These are phyloP conservation scores for Macrocystidia cucumis DNA, from an alignment of 1,284 basidiomycete species.

Conservation along the genomic window DNA sequence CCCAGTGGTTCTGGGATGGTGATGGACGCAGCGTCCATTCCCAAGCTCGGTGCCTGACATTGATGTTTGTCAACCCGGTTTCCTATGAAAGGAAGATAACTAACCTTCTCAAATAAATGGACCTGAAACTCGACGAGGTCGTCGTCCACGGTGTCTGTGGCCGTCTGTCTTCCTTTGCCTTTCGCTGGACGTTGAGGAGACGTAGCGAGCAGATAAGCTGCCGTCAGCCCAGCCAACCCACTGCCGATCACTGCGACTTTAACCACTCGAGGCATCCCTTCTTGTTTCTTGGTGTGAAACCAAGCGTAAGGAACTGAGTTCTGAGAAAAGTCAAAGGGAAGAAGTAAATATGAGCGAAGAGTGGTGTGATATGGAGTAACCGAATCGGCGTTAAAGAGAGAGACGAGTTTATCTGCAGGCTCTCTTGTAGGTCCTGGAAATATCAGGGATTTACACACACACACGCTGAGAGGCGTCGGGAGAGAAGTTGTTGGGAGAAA, in stretches of 20 bases:
- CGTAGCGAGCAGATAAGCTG: conserved; percentile 49
- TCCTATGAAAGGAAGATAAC: conserved; percentile 4
- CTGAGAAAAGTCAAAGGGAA: too few species aligned
- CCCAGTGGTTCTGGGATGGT: conserved; percentile 24
- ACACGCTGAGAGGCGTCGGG: too few species aligned
- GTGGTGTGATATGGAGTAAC: too few species aligned
- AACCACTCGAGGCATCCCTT: conserved; percentile 28
- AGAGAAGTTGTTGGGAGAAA: too few species aligned
- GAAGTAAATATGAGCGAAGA: too few species aligned
- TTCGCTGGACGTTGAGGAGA: conserved; percentile 10
- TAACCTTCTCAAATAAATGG: conserved; percentile 68
- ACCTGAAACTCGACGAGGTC: conserved; percentile 52
- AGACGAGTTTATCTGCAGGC: too few species aligned
- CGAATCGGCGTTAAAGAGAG: too few species aligned
- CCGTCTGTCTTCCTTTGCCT: too few species aligned
- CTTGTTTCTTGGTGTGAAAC: too few species aligned
- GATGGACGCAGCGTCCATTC: conserved; percentile 52
- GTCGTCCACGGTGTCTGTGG: conserved; percentile 14
- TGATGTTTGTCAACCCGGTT: conserved; percentile 4
- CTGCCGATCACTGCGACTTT: conserved; percentile 65
- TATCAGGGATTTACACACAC: too few species aligned
- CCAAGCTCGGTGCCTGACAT: conserved; percentile 36
- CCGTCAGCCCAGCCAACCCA: conserved; percentile 65
- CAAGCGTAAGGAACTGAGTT: too few species aligned
- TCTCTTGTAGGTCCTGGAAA: too few species aligned